Percentiles rank a stretch among this genome's conserved stretches.
Evolutionary conservation across 352 stramenopile species (phyloP).

Genomic region (Globisporangium apiculatum): DNA sequence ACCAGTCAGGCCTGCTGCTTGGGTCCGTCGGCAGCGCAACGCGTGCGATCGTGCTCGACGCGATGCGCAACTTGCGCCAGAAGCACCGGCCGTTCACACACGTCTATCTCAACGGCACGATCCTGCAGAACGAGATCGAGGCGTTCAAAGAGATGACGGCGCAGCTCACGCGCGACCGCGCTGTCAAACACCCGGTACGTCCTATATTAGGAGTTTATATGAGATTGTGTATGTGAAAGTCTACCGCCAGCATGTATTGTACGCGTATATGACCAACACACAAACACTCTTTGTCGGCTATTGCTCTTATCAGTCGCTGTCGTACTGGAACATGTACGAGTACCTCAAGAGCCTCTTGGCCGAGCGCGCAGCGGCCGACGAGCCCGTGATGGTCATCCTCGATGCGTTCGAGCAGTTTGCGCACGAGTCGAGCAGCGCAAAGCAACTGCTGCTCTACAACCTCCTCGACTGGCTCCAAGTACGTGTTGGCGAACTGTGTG

Average conservation of each 20-base stretch:
- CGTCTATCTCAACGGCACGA: conserved; percentile 73
- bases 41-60: conserved; percentile 41
- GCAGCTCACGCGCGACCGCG: conserved; percentile 45
- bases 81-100: conserved; percentile 36
- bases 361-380: conserved; percentile 30
- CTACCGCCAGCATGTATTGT: too few species aligned
- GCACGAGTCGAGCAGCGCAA: conserved; percentile 42
- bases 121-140: conserved; percentile 79
- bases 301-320: conserved; percentile 25
- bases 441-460: conserved; percentile 83
- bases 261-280: too few species aligned
- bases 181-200: conserved; percentile 54
- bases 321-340: conserved; percentile 83
- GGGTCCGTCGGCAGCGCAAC: conserved; percentile 41
- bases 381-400: conserved; percentile 65
- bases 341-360: conserved; percentile 67
- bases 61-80: conserved; percentile 39
- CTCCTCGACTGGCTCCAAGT: conserved; percentile 81
- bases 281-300: conserved; percentile 1
- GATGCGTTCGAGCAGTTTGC: conserved; percentile 78
- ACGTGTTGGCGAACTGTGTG: not conserved
- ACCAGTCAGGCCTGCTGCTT: conserved; percentile 71
- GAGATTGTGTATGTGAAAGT: not conserved
- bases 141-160: conserved; percentile 78
- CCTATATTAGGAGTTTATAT: not conserved